Base-by-base conservation (phyloP, 2,329 filamentous ascomycete genomes). In the Venturiaceae sp. region DNA sequence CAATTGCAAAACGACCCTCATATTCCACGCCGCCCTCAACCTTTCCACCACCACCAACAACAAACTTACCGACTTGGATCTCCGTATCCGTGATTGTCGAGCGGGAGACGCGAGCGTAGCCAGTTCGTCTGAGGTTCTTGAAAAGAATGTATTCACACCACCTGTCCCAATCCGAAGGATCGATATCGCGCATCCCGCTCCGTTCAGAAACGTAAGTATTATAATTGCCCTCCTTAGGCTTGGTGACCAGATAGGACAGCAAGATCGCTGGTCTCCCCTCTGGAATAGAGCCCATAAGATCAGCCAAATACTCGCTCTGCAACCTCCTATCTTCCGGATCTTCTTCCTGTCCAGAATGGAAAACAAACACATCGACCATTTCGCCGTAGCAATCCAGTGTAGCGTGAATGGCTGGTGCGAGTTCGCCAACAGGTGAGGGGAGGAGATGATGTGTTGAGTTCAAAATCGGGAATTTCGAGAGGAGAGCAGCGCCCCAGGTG, bases 131-230 rank as follows among this genome's bases (percentile, higher is more conserved):
- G 62, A 99, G 75, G 13, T 85, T 85, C 78, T 96, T 96, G 80
- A 90, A 99, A 28, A 99, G 77, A 64, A 99, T 96, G 73, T 99
- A 99, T 77, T 99, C 92, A 77, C 94, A 99, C 94, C 94, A 99
- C 58, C 94, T 80, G 72, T 99, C 94, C 91, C 91, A 96, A 71
- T 99, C 94, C 3, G 80, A 85, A 0, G 86, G 83, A 68, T 99
- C 94, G 54, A 99, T 94, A 68, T 99, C 94, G 67, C 89, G 85
- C 94, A 99, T 99, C 9, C 91, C 90, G 60, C 88, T 95, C 60
- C 77, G 77, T 57, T 90, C 81, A 59, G 90, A 90, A 26, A 97
- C 94, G 66, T 95, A 97, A 0, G 86, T 96, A 71, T 97, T 92
- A 77, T 99, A 99, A 70, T 99, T 99, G 62, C 94, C 94, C 75